Evolutionary conservation across 345 rosid species (phyloP), one percentile per base, ranked within the genome.

Genomic region (Euphorbia pulcherrima): DNA sequence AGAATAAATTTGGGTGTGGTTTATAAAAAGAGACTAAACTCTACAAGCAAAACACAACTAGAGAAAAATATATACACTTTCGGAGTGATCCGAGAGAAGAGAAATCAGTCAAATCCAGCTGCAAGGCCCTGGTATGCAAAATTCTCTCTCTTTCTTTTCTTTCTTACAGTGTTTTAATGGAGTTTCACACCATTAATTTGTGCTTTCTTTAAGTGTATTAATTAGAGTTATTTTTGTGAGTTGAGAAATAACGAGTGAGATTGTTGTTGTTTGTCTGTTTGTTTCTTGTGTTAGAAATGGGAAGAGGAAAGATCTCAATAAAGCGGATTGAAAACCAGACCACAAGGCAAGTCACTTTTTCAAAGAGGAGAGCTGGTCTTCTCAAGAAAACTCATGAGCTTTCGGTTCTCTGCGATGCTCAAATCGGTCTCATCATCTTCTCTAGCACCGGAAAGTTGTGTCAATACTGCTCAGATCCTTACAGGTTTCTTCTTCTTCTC

Each of bases 371-470:
- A 63, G 64, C 67, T 2, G 85, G 85, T 0, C 76, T 82, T 52
- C 44, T 82, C 69, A 79, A 82, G 81, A 82, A 82, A 51, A 79
- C 85, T 0, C 83, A 72, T 50, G 85, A 82, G 26, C 79, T 82
- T 11, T 82, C 85, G 0, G 81, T 79, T 14, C 79, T 79, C 1
- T 82, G 85, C 62, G 85, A 82, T 41, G 83, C 85, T n/a, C 79
- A 82, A 27, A 82, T 82, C 41, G 85, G 81, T 24, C 85, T 82
- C 72, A 77, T 82, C 71, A 30, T 82, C 77, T 82, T 82, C 77
- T 82, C 85, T 1, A 54, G 65, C 71, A 82, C 85, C 29, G 85
- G 85, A 13, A 82, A 82, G 71, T 0, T 82, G 44, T 79, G 69
- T 72, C 79, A 82, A 50, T 82, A 82, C 64, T 76, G 76, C 78